A percentile compares a stretch with the other conserved stretches of the same genome.
These are phyloP conservation scores for Brettanomyces naardenensis DNA, from an alignment of 805 yeast species.

Conservation along the genomic window DNA sequence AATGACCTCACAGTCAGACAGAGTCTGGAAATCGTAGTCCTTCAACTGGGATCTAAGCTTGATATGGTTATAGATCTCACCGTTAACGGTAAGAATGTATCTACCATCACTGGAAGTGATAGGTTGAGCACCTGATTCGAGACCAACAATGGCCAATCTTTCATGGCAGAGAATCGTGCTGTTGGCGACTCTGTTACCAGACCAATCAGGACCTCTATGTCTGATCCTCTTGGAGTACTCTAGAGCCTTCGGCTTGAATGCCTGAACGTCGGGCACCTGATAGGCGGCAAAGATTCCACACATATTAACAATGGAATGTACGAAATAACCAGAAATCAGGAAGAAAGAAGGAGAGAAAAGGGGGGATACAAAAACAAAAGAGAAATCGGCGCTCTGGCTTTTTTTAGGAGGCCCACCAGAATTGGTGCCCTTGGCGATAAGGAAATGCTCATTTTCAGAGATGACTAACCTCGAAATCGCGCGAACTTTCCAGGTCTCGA, in stretches of 20 bases:
- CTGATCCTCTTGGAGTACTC: conserved; percentile 88
- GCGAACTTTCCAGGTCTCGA: no score
- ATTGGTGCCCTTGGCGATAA: not conserved
- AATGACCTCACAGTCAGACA: conserved; percentile 96
- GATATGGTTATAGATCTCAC: conserved; percentile 97
- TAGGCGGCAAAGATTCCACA: conserved; percentile 97
- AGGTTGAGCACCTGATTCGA: conserved; percentile 98
- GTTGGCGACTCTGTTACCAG: conserved; percentile 79
- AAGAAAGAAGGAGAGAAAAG: not conserved
- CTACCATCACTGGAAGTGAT: conserved; percentile 73
- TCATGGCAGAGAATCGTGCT: conserved; percentile 85
- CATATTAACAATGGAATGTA: no score
- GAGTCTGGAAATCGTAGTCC: conserved; percentile 73
- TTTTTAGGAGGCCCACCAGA: not conserved
- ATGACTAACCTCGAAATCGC: no score
- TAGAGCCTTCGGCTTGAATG: conserved; percentile 80
- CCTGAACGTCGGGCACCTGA: conserved; percentile 69
- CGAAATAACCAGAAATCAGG: no score
- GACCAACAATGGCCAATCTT: conserved; percentile 95
- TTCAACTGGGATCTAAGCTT: conserved; percentile 68
- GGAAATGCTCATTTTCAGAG: no score
- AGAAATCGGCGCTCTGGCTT: no score
- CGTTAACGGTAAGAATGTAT: conserved; percentile 80
- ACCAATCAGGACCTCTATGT: conserved; percentile 99
- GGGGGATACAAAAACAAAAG: not conserved